Evolutionary conservation across 306 rosid species (phyloP).

Genomic region (Vigna reflexopilosa): DNA sequence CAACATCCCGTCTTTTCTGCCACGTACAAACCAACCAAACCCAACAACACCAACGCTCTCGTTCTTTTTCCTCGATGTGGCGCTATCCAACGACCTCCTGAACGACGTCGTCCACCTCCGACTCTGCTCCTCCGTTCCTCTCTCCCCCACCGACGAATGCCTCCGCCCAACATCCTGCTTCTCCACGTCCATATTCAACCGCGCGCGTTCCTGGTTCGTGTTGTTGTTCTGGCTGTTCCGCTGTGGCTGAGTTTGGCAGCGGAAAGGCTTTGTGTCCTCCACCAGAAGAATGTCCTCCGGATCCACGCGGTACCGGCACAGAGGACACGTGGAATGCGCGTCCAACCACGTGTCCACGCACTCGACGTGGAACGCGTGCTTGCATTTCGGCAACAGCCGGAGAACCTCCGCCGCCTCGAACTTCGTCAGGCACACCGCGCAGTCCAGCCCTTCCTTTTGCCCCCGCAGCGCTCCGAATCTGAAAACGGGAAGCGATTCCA

Average conservation of each 20-base stretch:
- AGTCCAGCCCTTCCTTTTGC: conserved; percentile 72
- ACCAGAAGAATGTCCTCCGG: conserved; percentile 81
- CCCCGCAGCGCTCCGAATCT: conserved; percentile 73
- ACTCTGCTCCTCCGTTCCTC: conserved; percentile 25
- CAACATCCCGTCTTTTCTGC: conserved; percentile 74
- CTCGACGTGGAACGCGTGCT: conserved; percentile 94
- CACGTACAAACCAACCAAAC: conserved; percentile 57
- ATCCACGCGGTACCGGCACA: conserved; percentile 84
- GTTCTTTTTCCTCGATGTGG: conserved; percentile 30
- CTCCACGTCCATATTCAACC: conserved; percentile 37
- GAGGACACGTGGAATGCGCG: conserved; percentile 96
- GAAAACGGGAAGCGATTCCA: conserved; percentile 85
- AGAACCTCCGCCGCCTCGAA: conserved; percentile 77
- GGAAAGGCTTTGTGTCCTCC: conserved; percentile 44
- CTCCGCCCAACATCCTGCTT: conserved; percentile 46
- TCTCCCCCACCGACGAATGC: conserved; percentile 80
- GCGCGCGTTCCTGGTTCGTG: neutral
- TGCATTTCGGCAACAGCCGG: conserved; percentile 82
- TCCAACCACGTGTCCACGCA: conserved; percentile 99
- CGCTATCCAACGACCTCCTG: conserved; percentile 74
- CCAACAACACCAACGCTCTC: conserved; percentile 33
- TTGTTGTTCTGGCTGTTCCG: neutral
- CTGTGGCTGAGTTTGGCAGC: neutral
- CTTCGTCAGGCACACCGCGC: conserved; percentile 75
- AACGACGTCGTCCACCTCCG: conserved; percentile 50